phyloP scores from a whole-genome alignment of 2,329 filamentous ascomycete genomes.

The Talaromyces sp. region DNA sequence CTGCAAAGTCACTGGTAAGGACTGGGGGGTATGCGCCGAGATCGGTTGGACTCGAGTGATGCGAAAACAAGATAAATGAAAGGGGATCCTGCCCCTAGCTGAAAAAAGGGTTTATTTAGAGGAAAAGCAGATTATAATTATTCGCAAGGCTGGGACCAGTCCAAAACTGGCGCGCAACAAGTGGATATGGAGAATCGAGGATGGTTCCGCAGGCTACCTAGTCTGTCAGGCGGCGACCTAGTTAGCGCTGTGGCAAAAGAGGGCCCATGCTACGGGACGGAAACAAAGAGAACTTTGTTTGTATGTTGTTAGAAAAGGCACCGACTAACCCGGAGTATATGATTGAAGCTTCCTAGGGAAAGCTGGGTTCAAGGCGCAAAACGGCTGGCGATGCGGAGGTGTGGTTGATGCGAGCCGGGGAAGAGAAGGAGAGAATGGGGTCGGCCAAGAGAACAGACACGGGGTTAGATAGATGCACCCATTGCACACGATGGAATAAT shows the following conservation, averaged over 20 bases:
- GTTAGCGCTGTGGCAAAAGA: slow-evolving; percentile 16
- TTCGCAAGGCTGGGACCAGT: slow-evolving; percentile 5
- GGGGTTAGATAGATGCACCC: slow-evolving; percentile 13
- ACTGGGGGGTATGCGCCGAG: slow-evolving; percentile 12
- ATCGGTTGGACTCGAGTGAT: slow-evolving; percentile 2
- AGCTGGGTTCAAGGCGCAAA: slow-evolving; percentile 12
- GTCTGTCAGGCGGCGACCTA: slow-evolving; percentile 16
- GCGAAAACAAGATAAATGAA: slow-evolving; percentile 4
- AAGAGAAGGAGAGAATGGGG: slow-evolving; percentile 14
- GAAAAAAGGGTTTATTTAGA: slow-evolving; percentile 1
- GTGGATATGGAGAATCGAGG: slow-evolving; percentile 20
- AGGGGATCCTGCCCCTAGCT: slow-evolving; percentile 19
- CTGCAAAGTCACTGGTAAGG: slow-evolving; percentile 3
- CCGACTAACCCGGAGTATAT: background rate
- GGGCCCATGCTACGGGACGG: slow-evolving; percentile 2
- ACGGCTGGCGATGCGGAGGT: slow-evolving; percentile 4
- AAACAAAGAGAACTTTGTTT: background rate
- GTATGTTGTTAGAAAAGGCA: background rate
- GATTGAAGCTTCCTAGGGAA: background rate
- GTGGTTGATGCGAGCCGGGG: slow-evolving; percentile 5
- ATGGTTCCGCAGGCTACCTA: slow-evolving; percentile 19
- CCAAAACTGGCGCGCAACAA: slow-evolving; percentile 11
- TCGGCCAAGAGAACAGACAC: slow-evolving; percentile 13
- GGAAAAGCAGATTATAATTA: slow-evolving; percentile 18
- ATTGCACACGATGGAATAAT: slow-evolving; percentile 14